These are phyloP conservation scores for Kwoniella sp. DNA, from an alignment of 768 basidiomycete genomes.

Conservation along the genomic window DNA sequence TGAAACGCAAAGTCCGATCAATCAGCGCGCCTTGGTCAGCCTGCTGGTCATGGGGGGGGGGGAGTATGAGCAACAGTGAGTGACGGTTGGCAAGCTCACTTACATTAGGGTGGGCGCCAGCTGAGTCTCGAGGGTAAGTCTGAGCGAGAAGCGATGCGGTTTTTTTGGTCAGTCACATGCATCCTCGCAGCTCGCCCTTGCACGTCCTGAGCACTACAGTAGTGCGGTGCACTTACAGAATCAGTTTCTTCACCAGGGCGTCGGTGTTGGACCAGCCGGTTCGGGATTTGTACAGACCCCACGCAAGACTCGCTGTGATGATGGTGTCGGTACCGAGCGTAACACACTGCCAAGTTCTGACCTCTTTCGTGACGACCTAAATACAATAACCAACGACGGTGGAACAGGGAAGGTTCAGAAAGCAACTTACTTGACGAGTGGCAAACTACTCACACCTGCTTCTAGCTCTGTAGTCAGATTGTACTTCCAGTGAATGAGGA, in stretches of 20 bases:
- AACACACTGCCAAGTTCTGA: conserved; percentile 6
- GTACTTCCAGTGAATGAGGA: background rate
- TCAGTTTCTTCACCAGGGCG: conserved; percentile 9
- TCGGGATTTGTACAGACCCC: conserved; percentile 31
- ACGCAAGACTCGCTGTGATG: conserved; percentile 35
- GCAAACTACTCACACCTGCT: background rate
- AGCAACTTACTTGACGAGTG: background rate
- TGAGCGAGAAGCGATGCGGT: background rate
- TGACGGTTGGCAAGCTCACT: background rate
- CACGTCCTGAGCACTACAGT: no score
- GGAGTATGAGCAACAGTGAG: no score
- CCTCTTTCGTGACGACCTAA: background rate
- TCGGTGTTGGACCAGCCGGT: conserved; percentile 46
- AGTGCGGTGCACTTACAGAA: conserved; percentile 1
- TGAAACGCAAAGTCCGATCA: no score
- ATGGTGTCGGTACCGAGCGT: conserved; percentile 30
- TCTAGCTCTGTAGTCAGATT: background rate
- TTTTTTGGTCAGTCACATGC: no score
- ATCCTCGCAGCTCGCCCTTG: no score
- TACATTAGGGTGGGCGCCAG: conserved; percentile 13
- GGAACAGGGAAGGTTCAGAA: background rate
- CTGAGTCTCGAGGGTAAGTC: conserved; percentile 18
- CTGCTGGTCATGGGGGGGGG: no score
- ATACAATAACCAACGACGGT: background rate
- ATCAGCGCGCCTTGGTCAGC: no score